These are phyloP conservation scores for Pythium biforme DNA, from an alignment of 352 stramenopile species.

Conservation along the genomic window DNA sequence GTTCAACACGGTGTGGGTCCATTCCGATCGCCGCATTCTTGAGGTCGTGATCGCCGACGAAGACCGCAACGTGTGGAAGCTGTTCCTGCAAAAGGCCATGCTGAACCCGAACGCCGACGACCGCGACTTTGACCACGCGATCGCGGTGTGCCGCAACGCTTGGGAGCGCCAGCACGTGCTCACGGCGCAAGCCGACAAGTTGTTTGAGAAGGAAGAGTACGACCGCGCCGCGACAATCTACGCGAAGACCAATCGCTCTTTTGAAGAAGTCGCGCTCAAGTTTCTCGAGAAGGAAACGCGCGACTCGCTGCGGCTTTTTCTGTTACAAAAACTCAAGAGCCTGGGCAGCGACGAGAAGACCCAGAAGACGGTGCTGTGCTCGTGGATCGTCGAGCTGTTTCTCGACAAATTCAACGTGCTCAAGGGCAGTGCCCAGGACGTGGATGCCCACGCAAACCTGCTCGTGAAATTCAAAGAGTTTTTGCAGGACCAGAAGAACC, in stretches of 20 bases:
- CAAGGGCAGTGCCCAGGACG: conserved; percentile 78
- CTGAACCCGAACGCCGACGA: conserved; percentile 53
- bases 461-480: conserved; percentile 93
- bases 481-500: conserved; percentile 84
- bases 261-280: conserved; percentile 90
- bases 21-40: conserved; percentile 78
- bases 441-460: conserved; percentile 82
- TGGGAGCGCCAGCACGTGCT: conserved; percentile 84
- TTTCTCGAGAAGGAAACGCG: conserved; percentile 88
- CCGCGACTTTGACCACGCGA: conserved; percentile 87
- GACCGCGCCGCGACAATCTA: conserved; percentile 88
- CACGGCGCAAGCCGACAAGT: conserved; percentile 88
- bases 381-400: conserved; percentile 93
- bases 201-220: conserved; percentile 85
- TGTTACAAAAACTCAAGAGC: conserved; percentile 88
- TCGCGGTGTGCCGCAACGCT: conserved; percentile 80
- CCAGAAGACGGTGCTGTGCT: conserved; percentile 91
- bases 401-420: conserved; percentile 90
- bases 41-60: conserved; percentile 83
- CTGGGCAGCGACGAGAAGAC: conserved; percentile 85
- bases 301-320: conserved; percentile 83
- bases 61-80: conserved; percentile 91
- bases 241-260: conserved; percentile 86
- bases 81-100: conserved; percentile 89
- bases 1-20: conserved; percentile 82